These are phyloP conservation scores for Diplodia seriata DNA, from an alignment of 2,329 filamentous ascomycete genomes.

Conservation along the genomic window DNA sequence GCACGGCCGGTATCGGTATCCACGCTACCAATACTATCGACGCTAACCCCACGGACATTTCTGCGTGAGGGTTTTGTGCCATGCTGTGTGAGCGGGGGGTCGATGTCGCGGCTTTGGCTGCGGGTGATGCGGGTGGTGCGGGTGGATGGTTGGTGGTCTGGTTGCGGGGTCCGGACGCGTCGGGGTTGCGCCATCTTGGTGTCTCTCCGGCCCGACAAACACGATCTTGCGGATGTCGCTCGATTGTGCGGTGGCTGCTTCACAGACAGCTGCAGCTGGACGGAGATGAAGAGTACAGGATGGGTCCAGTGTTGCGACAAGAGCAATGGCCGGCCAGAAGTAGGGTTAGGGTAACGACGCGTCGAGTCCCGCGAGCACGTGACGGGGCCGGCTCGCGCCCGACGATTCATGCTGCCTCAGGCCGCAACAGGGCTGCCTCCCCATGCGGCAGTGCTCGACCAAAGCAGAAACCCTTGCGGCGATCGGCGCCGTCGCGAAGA, in stretches of 20 bases:
- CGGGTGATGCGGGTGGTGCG: slow-evolving; percentile 38
- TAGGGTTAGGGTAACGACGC: slow-evolving; percentile 15
- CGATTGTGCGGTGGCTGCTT: background rate
- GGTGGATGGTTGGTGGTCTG: slow-evolving; percentile 34
- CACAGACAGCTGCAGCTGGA: background rate
- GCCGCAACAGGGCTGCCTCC: background rate
- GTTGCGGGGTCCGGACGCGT: slow-evolving; percentile 44
- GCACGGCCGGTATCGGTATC: slow-evolving; percentile 37
- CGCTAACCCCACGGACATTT: slow-evolving; percentile 41
- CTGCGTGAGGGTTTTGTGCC: slow-evolving; percentile 38
- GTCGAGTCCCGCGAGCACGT: background rate
- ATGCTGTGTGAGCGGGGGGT: slow-evolving; percentile 35
- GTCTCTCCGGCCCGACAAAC: background rate
- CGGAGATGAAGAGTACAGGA: background rate
- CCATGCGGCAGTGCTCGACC: slow-evolving; percentile 7
- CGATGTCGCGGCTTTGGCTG: slow-evolving; percentile 51
- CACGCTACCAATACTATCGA: slow-evolving; percentile 41
- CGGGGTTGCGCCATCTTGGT: slow-evolving; percentile 36
- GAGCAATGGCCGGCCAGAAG: background rate
- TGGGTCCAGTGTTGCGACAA: background rate
- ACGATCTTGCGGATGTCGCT: background rate
- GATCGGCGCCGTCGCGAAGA: slow-evolving; percentile 21
- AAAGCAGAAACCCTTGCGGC: slow-evolving; percentile 21
- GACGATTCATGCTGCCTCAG: background rate
- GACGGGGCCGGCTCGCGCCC: background rate